Conservation (phyloP, 768 basidiomycete genomes). For the Kwoniella mangroviensis region DNA sequence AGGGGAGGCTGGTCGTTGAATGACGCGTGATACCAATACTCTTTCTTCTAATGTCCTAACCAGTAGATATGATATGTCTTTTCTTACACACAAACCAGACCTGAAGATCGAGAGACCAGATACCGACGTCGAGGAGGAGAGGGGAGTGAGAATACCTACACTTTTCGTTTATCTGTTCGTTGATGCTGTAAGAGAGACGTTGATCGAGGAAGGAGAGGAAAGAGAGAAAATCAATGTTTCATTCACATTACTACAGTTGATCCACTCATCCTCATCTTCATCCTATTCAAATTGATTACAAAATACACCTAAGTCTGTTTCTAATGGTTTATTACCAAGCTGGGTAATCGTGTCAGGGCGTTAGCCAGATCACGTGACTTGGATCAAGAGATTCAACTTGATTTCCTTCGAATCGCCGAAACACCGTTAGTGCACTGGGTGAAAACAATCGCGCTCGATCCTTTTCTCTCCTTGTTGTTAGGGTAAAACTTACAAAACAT, state of each 20-base stretch:
- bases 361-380: constrained; percentile 6
- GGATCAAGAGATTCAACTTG: constrained; percentile 11
- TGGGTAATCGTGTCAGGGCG: constrained; percentile 10
- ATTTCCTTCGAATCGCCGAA: constrained; percentile 20
- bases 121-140: constrained; percentile 1
- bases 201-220: not conserved
- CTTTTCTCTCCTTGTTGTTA: not conserved
- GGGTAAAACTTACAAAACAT: constrained; percentile 6
- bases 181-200: not conserved
- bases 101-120: not conserved
- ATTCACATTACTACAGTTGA: not conserved
- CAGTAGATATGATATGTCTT: not conserved
- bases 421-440: not conserved
- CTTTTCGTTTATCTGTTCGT: not conserved
- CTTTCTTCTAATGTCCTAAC: constrained; percentile 4
- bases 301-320: not conserved
- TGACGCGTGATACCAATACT: constrained; percentile 21
- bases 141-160: not conserved
- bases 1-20: constrained; percentile 25
- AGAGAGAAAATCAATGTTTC: not conserved
- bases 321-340: not conserved
- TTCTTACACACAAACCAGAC: constrained; percentile 2
- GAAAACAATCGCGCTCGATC: constrained; percentile 14
- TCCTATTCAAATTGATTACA: not conserved
- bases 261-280: not conserved